Conservation (phyloP, 1,139 yeast species). For the Starmera stellimalicola region DNA sequence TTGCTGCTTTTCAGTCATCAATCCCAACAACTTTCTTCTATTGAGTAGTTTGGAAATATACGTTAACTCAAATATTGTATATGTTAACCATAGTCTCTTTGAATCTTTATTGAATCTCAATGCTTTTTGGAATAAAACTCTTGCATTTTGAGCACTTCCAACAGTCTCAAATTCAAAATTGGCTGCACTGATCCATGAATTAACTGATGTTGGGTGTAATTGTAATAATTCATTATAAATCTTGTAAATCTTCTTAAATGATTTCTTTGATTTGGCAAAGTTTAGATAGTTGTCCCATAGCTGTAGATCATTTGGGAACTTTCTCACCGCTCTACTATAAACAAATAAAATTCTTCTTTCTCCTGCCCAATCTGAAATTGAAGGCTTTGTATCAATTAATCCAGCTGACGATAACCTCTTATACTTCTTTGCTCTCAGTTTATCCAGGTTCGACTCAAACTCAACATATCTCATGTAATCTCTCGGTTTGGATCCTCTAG, state of each 20-base stretch:
- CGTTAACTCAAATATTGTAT: slow-evolving; percentile 79
- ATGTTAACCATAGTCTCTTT: slow-evolving; percentile 69
- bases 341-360: slow-evolving; percentile 74
- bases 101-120: slow-evolving; percentile 77
- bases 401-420: slow-evolving; percentile 46
- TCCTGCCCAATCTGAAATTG: slow-evolving; percentile 84
- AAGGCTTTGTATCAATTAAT: slow-evolving; percentile 32
- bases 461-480: slow-evolving; percentile 77
- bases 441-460: slow-evolving; percentile 76
- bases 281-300: slow-evolving; percentile 75
- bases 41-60: slow-evolving; percentile 78
- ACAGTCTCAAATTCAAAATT: slow-evolving; percentile 86
- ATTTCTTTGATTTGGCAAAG: slow-evolving; percentile 65
- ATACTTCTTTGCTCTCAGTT: slow-evolving; percentile 64
- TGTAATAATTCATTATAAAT: slow-evolving; percentile 73
- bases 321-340: slow-evolving; percentile 73
- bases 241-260: slow-evolving; percentile 72
- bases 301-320: slow-evolving; percentile 67
- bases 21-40: slow-evolving; percentile 74
- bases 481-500: slow-evolving; percentile 70
- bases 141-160: slow-evolving; percentile 82
- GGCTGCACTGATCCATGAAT: slow-evolving; percentile 93
- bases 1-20: slow-evolving; percentile 67
- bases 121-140: slow-evolving; percentile 78
- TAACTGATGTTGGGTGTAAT: slow-evolving; percentile 83